A percentile compares a stretch with the other conserved stretches of the same genome.
phyloP scores from a whole-genome alignment of 2,329 filamentous ascomycete species.

The Sporothrix luriei region DNA sequence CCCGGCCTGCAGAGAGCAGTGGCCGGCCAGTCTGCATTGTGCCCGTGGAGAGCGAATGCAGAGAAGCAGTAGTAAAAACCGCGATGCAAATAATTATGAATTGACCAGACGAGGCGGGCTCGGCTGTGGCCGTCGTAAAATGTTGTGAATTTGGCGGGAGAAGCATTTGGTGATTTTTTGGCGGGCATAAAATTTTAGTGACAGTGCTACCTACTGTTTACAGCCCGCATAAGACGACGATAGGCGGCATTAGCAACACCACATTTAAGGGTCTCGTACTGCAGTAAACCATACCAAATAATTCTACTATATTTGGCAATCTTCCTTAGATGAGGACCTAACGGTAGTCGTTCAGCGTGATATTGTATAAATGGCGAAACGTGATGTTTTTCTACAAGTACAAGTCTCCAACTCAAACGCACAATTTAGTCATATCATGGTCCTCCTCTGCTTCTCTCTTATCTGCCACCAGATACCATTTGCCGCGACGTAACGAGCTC shows the following conservation, averaged over 20 bases:
- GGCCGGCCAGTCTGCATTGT: conserved; percentile 21
- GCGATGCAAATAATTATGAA: neutral
- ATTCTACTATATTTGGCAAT: no score
- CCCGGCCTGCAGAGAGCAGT: conserved; percentile 3
- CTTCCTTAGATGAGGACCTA: no score
- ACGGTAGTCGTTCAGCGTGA: neutral
- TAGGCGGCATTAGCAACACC: neutral
- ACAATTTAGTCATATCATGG: neutral
- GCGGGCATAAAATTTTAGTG: conserved; percentile 20
- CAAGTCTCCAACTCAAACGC: conserved; percentile 7
- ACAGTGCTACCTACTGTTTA: neutral
- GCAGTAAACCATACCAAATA: no score
- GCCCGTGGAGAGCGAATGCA: neutral
- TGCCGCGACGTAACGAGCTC: conserved; percentile 33
- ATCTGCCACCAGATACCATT: conserved; percentile 40
- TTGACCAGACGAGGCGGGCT: neutral
- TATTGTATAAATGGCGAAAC: neutral
- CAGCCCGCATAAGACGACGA: neutral
- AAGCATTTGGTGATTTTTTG: conserved; percentile 26
- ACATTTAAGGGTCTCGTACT: no score
- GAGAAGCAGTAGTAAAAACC: neutral
- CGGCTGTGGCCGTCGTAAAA: neutral
- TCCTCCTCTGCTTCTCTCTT: conserved; percentile 3
- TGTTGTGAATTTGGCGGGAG: neutral
- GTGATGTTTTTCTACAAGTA: conserved; percentile 28